Conservation (phyloP, 345 rosid species). For the Luvunga scandens region DNA sequence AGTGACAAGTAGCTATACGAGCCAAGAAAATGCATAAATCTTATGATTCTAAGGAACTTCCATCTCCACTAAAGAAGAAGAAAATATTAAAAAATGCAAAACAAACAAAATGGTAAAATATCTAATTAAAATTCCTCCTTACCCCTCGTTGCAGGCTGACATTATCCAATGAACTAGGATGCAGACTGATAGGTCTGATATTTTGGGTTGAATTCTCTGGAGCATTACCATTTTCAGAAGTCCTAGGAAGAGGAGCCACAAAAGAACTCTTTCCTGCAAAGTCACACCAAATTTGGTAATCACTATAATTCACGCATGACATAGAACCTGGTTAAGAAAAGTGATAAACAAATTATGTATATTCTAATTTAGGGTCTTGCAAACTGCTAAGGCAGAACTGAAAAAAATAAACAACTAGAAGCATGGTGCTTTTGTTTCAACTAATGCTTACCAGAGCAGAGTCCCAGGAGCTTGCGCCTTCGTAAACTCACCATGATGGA, state of each 20-base stretch:
- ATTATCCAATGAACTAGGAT: constrained; percentile 46
- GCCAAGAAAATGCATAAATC: not conserved
- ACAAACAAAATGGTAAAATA: not conserved
- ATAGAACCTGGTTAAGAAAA: not conserved
- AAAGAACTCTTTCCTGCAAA: constrained; percentile 55
- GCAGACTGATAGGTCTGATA: constrained; percentile 42
- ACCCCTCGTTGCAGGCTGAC: constrained; percentile 32
- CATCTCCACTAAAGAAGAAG: not conserved
- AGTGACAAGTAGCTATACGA: not conserved
- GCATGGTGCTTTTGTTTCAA: constrained; percentile 4
- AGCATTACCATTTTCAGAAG: constrained; percentile 36
- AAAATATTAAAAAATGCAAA: not conserved
- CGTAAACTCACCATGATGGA: constrained; percentile 84
- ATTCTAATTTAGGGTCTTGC: not conserved
- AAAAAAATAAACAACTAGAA: constrained; percentile 12
- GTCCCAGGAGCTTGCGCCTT: constrained; percentile 83
- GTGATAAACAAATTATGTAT: not conserved
- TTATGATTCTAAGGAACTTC: not conserved
- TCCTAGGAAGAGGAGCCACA: constrained; percentile 56
- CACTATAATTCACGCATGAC: constrained; percentile 10
- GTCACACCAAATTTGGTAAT: constrained; percentile 7
- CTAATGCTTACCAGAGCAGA: constrained; percentile 72
- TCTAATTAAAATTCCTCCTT: constrained; percentile 13
- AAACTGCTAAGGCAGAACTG: constrained; percentile 4
- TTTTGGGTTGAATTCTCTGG: constrained; percentile 34